Percentiles rank a stretch among this genome's conserved stretches.
Evolutionary conservation across 768 basidiomycete species (phyloP).

Genomic region (Suillus lakei): DNA sequence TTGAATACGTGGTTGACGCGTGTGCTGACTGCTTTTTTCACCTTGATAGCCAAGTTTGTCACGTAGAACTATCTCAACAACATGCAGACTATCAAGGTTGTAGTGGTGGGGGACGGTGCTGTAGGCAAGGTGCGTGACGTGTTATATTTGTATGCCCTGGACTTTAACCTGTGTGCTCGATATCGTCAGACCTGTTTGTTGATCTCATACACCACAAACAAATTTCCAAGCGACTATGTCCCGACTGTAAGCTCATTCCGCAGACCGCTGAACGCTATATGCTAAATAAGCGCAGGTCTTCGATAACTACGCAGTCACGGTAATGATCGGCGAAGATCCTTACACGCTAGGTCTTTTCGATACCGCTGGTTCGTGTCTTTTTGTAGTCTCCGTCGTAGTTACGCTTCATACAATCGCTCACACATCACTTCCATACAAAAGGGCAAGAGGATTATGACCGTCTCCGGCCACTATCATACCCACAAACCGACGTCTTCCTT

Average conservation of each 20-base stretch:
- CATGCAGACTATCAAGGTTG: conserved; percentile 99
- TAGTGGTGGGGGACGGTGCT: conserved; percentile 97
- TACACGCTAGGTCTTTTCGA: conserved; percentile 98
- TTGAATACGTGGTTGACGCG: conserved; percentile 22
- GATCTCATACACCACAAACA: conserved; percentile 98
- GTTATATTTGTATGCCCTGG: background rate
- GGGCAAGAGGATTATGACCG: conserved; percentile 99
- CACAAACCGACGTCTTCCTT: conserved; percentile 99
- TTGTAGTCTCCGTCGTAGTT: background rate
- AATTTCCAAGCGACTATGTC: conserved; percentile 99
- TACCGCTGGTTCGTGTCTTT: conserved; percentile 83
- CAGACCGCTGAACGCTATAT: conserved; percentile 11
- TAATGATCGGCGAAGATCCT: conserved; percentile 99
- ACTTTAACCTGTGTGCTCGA: background rate
- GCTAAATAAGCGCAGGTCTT: conserved; percentile 63
- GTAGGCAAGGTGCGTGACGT: conserved; percentile 85
- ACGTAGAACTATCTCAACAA: conserved; percentile 24
- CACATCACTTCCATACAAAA: conserved; percentile 34
- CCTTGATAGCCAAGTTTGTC: conserved; percentile 17
- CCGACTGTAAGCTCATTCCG: conserved; percentile 75
- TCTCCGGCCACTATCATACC: conserved; percentile 98
- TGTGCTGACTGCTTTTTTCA: conserved; percentile 16
- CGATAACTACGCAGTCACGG: conserved; percentile 99
- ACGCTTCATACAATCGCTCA: conserved; percentile 17
- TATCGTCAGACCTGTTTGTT: conserved; percentile 82